Evolutionary conservation across 331 rosid genomes (phyloP), one percentile per base, ranked within the genome.

Genomic region (Dryas integrifolia): DNA sequence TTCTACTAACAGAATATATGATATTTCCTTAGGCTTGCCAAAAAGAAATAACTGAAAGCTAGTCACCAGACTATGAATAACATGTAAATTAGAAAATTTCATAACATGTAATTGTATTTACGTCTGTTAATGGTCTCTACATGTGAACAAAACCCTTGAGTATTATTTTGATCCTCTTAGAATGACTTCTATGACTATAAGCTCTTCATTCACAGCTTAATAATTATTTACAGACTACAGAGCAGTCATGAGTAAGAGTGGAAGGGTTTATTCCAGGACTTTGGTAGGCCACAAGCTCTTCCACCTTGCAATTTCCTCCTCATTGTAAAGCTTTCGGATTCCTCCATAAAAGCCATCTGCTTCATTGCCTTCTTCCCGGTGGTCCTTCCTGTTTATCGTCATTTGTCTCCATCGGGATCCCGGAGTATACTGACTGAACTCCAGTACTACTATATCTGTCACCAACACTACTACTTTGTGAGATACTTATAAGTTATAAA

Each of bases 281-380:
- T 79, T 83, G 48, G 78, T 65, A 67, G 96, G 97, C 95, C 97
- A 86, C 30, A 85, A 75, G 47, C 58, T 80, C 75, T 83, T 84
- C 98, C 98, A 95, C 79, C 62, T 85, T 53, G 84, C 71, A 58
- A 88, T 89, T 78, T 91, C 96, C 51, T 86, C 89, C 49, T 73
- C 73, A 9, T 72, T 69, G 9, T 80, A 73, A 46, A 95, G 83
- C 89, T 95, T 91, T 78, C 96, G 85, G 56, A 95, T 85, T 52
- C 98, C 98, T 0, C 96, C 98, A 58, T 91, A 95, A 58, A 91
- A 89, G 4, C 96, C 96, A 64, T 88, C 93, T 21, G 73, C 71
- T 77, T 80, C 96, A 46, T 89, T 89, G 49, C 98, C 98, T 86
- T 89, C 84, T 88, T 89, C 96, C 44, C 76, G 80, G 65, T 88